Percentiles rank a stretch among this genome's conserved stretches.
Conservation (phyloP, 768 basidiomycete genomes). For the Collybia sordida region DNA sequence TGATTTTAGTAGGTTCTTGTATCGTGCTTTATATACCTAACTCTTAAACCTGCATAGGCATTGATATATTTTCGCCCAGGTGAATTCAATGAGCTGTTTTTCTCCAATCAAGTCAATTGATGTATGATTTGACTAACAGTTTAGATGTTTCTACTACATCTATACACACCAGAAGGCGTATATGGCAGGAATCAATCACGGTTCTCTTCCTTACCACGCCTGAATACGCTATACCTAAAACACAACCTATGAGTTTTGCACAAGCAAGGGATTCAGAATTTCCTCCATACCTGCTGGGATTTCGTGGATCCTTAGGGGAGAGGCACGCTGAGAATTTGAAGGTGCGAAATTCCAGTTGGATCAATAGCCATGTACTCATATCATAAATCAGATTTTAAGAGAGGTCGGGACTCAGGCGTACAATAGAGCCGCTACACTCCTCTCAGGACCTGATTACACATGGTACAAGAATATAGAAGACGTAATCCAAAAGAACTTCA, state of each 20-base stretch:
- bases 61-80: slow-evolving; percentile 82
- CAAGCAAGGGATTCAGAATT: slow-evolving; percentile 56
- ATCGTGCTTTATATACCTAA: neutral
- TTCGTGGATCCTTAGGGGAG: slow-evolving; percentile 63
- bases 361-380: neutral
- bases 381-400: slow-evolving; percentile 56
- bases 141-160: slow-evolving; percentile 57
- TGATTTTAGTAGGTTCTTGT: slow-evolving; percentile 65
- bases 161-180: slow-evolving; percentile 63
- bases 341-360: slow-evolving; percentile 32
- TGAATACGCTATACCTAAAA: slow-evolving; percentile 56
- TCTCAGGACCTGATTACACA: slow-evolving; percentile 45
- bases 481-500: slow-evolving; percentile 52
- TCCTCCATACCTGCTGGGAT: slow-evolving; percentile 70
- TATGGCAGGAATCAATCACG: slow-evolving; percentile 79
- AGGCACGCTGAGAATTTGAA: slow-evolving; percentile 79
- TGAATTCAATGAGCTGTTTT: slow-evolving; percentile 15
- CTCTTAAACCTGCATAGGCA: slow-evolving; percentile 38
- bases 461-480: slow-evolving; percentile 47
- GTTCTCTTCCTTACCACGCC: slow-evolving; percentile 62
- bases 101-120: neutral
- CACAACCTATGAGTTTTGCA: slow-evolving; percentile 58
- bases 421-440: slow-evolving; percentile 45
- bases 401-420: slow-evolving; percentile 65
- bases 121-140: slow-evolving; percentile 27